Evolutionary conservation across 2,329 filamentous ascomycete genomes (phyloP).

Genomic region (Ophiostoma sp.): DNA sequence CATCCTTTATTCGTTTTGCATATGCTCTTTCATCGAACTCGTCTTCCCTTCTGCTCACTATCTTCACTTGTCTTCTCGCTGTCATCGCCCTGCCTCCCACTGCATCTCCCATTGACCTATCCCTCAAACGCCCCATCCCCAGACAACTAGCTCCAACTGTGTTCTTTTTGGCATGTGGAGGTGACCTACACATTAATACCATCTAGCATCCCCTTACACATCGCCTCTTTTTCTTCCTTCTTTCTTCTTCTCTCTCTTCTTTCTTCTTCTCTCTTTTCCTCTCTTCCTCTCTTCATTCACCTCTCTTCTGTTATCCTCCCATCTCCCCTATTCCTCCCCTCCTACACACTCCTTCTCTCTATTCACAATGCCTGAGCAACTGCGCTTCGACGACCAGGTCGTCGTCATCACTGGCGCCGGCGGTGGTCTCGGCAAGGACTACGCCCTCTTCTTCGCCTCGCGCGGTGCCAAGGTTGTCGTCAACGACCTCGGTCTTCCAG

Average conservation of each 20-base stretch:
- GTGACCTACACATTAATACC: conserved; percentile 17
- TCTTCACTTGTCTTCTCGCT: not conserved
- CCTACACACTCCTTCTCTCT: not conserved
- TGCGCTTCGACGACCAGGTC: conserved; percentile 82
- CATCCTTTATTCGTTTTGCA: not conserved
- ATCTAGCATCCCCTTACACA: conserved; percentile 7
- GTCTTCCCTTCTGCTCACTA: not conserved
- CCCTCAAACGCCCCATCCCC: not conserved
- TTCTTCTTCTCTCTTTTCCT: not conserved
- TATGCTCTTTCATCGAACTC: not conserved
- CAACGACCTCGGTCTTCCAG: conserved; percentile 63
- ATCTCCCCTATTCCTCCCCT: not conserved
- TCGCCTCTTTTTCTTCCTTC: not conserved
- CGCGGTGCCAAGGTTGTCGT: conserved; percentile 74
- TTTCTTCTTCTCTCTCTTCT: conserved; percentile 2
- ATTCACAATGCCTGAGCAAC: conserved; percentile 52
- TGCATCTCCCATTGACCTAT: not conserved
- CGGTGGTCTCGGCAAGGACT: conserved; percentile 74
- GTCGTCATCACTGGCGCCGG: conserved; percentile 84
- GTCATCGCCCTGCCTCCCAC: not conserved
- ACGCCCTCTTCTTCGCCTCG: conserved; percentile 83
- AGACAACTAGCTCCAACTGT: conserved; percentile 11
- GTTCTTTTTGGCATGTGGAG: conserved; percentile 23
- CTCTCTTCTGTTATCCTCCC: conserved; percentile 8
- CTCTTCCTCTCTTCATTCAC: not conserved